Conservation (phyloP, 2,329 filamentous ascomycete species). For the Botryotinia convoluta region DNA sequence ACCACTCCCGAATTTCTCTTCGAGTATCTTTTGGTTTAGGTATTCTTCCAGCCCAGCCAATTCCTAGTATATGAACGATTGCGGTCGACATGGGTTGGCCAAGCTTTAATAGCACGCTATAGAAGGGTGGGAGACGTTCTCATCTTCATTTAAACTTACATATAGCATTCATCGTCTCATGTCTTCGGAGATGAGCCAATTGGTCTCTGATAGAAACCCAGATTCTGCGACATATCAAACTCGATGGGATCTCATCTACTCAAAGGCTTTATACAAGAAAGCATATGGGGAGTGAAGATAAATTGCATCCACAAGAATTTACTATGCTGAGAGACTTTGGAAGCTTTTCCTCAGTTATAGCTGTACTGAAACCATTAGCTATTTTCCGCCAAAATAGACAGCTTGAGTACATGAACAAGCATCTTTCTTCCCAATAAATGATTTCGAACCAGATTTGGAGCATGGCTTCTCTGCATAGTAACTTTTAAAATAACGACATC, state of each 20-base stretch:
- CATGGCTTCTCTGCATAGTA: background rate
- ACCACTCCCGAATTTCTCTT: background rate
- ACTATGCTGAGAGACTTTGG: background rate
- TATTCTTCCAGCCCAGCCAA: background rate
- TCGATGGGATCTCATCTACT: background rate
- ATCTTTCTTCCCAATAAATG: background rate
- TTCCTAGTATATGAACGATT: background rate
- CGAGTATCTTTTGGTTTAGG: background rate
- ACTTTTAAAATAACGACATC: background rate
- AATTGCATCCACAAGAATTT: background rate
- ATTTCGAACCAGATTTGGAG: background rate
- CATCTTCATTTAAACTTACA: too few relatives aligned
- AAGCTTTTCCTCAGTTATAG: background rate
- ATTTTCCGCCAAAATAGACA: background rate
- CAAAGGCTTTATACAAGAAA: background rate
- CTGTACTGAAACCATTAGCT: background rate
- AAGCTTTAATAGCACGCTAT: background rate
- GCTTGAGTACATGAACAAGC: background rate
- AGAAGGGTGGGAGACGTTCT: background rate
- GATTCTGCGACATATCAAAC: background rate
- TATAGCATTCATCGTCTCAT: background rate
- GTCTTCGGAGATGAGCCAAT: background rate
- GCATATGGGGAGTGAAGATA: background rate
- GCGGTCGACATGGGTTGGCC: background rate
- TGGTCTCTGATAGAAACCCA: background rate